Percentiles rank a stretch among this genome's conserved stretches.
These are phyloP conservation scores for Rasamsonia emersonii DNA, from an alignment of 2,329 filamentous ascomycete species.

Conservation along the genomic window DNA sequence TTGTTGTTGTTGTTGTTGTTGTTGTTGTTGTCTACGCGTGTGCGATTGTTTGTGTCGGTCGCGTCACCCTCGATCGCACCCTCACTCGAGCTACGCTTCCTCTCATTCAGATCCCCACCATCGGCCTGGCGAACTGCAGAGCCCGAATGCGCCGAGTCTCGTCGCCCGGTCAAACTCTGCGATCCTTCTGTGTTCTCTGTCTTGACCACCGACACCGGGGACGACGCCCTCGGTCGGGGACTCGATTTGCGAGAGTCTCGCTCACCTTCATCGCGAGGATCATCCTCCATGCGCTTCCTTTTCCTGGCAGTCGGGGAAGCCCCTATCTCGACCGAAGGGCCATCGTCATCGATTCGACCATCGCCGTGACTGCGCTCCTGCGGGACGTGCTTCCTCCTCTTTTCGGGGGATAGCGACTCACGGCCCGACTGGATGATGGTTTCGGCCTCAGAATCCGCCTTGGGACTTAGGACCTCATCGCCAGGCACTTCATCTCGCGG, in stretches of 20 bases:
- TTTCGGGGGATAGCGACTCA: slow-evolving; percentile 38
- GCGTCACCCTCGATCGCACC: slow-evolving; percentile 23
- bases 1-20: background rate
- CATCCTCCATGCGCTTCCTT: slow-evolving; percentile 12
- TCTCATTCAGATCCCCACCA: slow-evolving; percentile 15
- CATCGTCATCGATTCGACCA: slow-evolving; percentile 13
- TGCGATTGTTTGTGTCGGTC: slow-evolving; percentile 14
- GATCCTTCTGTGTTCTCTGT: slow-evolving; percentile 27
- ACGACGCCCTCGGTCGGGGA: slow-evolving; percentile 21
- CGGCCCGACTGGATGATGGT: slow-evolving; percentile 41
- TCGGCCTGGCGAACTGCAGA: slow-evolving; percentile 11
- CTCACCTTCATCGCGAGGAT: slow-evolving; percentile 15
- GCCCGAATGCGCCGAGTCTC: slow-evolving; percentile 12
- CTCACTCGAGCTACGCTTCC: slow-evolving; percentile 32
- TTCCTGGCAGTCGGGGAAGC: slow-evolving; percentile 6
- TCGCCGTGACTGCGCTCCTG: slow-evolving; percentile 28
- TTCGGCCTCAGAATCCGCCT: slow-evolving; percentile 41
- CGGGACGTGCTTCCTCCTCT: slow-evolving; percentile 34
- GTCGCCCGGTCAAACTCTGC: slow-evolving; percentile 16
- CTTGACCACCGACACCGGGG: slow-evolving; percentile 24
- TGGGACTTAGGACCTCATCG: slow-evolving; percentile 30
- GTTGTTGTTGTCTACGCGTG: slow-evolving; percentile 2
- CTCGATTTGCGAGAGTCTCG: slow-evolving; percentile 16
- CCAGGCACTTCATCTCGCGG: slow-evolving; percentile 10
- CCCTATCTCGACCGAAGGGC: background rate